A percentile compares a stretch with the other conserved stretches of the same genome.
Conservation (phyloP, 495 filamentous ascomycete genomes). For the Tetracladium setigerum region DNA sequence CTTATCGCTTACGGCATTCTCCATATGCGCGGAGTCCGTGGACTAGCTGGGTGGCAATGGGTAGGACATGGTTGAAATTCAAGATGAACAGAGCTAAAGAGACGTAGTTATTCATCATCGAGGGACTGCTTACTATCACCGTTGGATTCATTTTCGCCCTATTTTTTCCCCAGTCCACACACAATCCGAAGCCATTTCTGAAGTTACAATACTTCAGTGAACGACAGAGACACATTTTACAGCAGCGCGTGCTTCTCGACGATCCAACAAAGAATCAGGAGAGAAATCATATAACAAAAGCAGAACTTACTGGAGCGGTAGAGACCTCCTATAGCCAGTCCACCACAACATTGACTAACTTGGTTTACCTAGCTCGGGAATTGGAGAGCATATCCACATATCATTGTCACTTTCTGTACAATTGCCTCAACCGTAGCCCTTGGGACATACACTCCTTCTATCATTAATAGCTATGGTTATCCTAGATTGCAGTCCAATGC, state of each 20-base stretch:
- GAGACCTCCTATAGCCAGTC: too few species aligned
- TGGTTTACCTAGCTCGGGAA: too few species aligned
- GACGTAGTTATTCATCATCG: too few species aligned
- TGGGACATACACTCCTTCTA: not conserved
- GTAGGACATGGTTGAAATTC: too few species aligned
- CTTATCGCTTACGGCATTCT: too few species aligned
- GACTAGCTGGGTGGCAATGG: too few species aligned
- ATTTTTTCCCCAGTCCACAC: not conserved
- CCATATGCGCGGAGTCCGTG: too few species aligned
- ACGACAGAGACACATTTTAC: not conserved
- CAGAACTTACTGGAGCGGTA: too few species aligned
- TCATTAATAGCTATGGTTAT: not conserved
- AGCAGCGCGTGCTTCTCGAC: not conserved
- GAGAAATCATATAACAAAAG: not conserved
- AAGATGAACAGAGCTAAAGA: too few species aligned
- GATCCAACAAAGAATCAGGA: not conserved
- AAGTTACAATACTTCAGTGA: not conserved
- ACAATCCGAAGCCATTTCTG: not conserved
- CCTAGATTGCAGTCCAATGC: not conserved
- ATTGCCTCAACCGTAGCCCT: not conserved
- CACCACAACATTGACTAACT: too few species aligned
- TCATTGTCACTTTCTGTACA: not conserved
- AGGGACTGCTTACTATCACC: not conserved
- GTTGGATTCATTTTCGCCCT: not conserved
- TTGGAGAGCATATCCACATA: not conserved